Evolutionary conservation across 768 basidiomycete species (phyloP).

Genomic region (Tulasnella sp.): DNA sequence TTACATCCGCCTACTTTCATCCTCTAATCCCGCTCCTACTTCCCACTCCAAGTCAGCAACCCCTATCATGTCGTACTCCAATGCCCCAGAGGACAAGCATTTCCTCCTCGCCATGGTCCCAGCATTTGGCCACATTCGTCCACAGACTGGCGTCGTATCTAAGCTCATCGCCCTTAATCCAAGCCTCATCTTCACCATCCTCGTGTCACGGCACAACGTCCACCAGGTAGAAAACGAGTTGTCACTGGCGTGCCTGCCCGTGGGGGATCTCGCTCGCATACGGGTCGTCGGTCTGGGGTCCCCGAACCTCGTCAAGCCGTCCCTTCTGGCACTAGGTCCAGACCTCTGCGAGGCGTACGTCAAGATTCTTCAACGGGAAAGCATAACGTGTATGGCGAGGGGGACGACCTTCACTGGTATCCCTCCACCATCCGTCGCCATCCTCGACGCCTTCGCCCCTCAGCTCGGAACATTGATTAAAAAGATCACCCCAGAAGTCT

Average conservation of each 20-base stretch:
- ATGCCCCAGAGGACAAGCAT: too few species aligned
- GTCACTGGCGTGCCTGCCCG: too few species aligned
- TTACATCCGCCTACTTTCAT: too few species aligned
- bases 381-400: neutral
- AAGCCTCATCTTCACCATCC: neutral
- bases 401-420: neutral
- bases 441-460: neutral
- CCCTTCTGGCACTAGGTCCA: neutral
- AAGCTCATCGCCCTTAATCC: neutral
- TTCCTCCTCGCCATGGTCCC: neutral
- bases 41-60: too few species aligned
- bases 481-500: slow-evolving; percentile 3
- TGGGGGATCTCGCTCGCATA: neutral
- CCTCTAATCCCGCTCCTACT: too few species aligned
- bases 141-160: neutral
- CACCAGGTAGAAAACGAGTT: too few species aligned
- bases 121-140: neutral
- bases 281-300: neutral
- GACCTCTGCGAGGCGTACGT: neutral
- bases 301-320: neutral
- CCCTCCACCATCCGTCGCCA: neutral
- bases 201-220: neutral
- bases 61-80: too few species aligned
- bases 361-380: neutral
- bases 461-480: neutral